Evolutionary conservation across 1,284 basidiomycete genomes (phyloP).

Genomic region (Wallemia mellicola): DNA sequence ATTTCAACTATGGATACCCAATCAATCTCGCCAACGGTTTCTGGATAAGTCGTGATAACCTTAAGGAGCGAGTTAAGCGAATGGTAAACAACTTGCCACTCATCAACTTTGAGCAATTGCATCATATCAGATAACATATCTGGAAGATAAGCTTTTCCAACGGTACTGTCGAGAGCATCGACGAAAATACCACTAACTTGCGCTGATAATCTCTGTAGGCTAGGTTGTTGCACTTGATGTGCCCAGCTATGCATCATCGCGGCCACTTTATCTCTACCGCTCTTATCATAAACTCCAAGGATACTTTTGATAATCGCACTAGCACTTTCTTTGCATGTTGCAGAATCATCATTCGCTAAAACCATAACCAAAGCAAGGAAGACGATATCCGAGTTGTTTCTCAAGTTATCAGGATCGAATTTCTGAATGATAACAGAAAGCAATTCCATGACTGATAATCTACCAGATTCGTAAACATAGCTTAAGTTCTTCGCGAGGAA

Average conservation of each 20-base stretch:
- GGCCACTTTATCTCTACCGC: slow-evolving; percentile 28
- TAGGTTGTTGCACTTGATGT: slow-evolving; percentile 26
- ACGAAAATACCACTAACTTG: slow-evolving; percentile 55
- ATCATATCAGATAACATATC: slow-evolving; percentile 31
- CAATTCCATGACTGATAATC: slow-evolving; percentile 72
- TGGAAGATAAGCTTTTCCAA: slow-evolving; percentile 21
- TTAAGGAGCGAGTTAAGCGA: slow-evolving; percentile 36
- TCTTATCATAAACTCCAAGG: slow-evolving; percentile 32
- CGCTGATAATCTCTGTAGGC: slow-evolving; percentile 36
- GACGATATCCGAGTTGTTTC: slow-evolving; percentile 60
- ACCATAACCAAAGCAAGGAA: slow-evolving; percentile 80
- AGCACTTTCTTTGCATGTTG: slow-evolving; percentile 64
- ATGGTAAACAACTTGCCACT: slow-evolving; percentile 67
- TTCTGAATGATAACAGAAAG: slow-evolving; percentile 54
- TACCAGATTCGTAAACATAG: slow-evolving; percentile 68
- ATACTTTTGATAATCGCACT: slow-evolving; percentile 50
- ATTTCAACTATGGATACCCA: slow-evolving; percentile 37
- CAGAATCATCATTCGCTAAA: slow-evolving; percentile 71
- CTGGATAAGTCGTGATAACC: slow-evolving; percentile 28
- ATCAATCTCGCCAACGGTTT: slow-evolving; percentile 16
- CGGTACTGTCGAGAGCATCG: slow-evolving; percentile 27
- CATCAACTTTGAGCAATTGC: slow-evolving; percentile 22
- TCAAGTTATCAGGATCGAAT: slow-evolving; percentile 45
- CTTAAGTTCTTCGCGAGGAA: slow-evolving; percentile 83
- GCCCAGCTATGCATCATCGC: slow-evolving; percentile 60